phyloP scores from a whole-genome alignment of 768 basidiomycete genomes.

The Lenzites betulinus region DNA sequence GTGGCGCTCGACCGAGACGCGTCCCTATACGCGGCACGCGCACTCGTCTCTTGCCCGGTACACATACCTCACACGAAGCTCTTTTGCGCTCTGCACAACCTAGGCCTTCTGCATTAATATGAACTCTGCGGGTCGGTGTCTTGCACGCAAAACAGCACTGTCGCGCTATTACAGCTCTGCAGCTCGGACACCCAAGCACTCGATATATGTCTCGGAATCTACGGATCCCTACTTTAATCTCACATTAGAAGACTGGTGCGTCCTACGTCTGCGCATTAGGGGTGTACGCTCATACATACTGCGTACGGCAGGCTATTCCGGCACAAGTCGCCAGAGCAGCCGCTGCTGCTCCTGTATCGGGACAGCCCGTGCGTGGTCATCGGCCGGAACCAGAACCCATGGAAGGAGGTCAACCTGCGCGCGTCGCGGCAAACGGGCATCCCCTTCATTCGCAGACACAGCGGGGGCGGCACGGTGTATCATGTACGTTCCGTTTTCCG shows the following conservation, averaged over 20 bases:
- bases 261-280: constrained; percentile 4
- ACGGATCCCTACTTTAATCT: constrained; percentile 89
- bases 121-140: not conserved
- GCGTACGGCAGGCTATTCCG: constrained; percentile 66
- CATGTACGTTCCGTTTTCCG: constrained; percentile 60
- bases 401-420: constrained; percentile 90
- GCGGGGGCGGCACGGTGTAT: constrained; percentile 95
- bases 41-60: not conserved
- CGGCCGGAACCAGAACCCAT: constrained; percentile 96
- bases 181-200: constrained; percentile 34
- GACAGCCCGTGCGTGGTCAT: constrained; percentile 90
- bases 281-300: constrained; percentile 9
- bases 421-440: constrained; percentile 54
- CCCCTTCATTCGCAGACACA: constrained; percentile 81
- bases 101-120: too few species aligned
- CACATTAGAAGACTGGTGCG: constrained; percentile 87
- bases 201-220: constrained; percentile 74
- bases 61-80: not conserved
- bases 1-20: not conserved
- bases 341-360: constrained; percentile 85
- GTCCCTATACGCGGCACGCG: not conserved
- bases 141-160: not conserved
- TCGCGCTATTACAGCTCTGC: constrained; percentile 4
- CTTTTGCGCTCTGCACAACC: not conserved
- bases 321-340: constrained; percentile 62